A percentile compares a stretch with the other conserved stretches of the same genome.
phyloP scores from a whole-genome alignment of 345 rosid species.

The Melaleuca quinquenervia region DNA sequence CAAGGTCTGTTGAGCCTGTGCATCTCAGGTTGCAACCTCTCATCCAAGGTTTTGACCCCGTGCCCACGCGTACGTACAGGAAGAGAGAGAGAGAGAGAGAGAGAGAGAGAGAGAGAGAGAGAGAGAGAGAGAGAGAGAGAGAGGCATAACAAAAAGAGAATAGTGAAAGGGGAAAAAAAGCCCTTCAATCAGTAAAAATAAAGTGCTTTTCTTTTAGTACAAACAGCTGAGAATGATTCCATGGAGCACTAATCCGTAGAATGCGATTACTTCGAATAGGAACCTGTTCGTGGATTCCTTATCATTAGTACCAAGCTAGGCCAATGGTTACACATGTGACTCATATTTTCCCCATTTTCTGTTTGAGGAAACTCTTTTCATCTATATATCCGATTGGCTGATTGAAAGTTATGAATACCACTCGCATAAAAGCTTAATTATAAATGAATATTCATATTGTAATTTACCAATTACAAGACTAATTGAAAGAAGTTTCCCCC shows the following conservation, averaged over 20 bases:
- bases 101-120: too few relatives aligned
- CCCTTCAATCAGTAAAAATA: too few relatives aligned
- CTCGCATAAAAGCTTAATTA: not conserved
- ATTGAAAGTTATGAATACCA: not conserved
- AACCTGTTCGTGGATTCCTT: not conserved
- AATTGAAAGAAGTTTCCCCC: not conserved
- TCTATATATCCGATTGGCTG: not conserved
- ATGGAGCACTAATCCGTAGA: not conserved
- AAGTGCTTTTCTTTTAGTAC: not conserved
- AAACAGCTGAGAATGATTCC: not conserved
- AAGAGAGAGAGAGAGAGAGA: too few relatives aligned
- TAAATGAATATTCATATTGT: not conserved
- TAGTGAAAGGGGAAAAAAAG: too few relatives aligned
- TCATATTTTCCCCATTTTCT: not conserved
- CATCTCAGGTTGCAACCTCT: too few relatives aligned
- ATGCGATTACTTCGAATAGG: not conserved
- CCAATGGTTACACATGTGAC: not conserved
- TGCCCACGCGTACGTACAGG: too few relatives aligned
- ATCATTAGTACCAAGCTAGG: not conserved
- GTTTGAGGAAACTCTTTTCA: not conserved
- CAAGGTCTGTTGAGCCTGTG: too few relatives aligned
- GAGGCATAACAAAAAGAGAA: too few relatives aligned
- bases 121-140: too few relatives aligned
- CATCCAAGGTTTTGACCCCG: too few relatives aligned
- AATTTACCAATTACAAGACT: not conserved